Evolutionary conservation across 2,329 filamentous ascomycete genomes (phyloP), one percentile per base, ranked within the genome.

Genomic region (Iodosphaeria phyllophila): DNA sequence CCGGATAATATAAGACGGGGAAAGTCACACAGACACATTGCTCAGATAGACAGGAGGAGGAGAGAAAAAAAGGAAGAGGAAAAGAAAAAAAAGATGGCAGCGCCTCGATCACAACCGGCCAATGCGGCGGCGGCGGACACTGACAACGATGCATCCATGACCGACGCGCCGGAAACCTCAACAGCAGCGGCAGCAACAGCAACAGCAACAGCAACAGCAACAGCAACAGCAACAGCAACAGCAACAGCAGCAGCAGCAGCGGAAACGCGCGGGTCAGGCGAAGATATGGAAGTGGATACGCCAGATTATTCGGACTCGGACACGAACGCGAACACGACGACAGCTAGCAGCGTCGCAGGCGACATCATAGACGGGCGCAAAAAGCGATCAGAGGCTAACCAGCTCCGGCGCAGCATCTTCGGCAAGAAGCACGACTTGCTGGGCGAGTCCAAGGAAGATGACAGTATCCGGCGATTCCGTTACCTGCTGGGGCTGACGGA

Each of bases 371-470:
- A 95, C 55, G 83, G 82, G 16, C 74, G 84, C 26, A 91, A 77
- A 56, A 72, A 74, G 44, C 72, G 86, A 39, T 75, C 80, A 28
- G 83, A 93, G 44, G 84, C 75, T 30, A 82, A 83, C 35, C 76
- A 91, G 49, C 63, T 95, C 43, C 76, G 89, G 28, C 79, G 91
- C 47, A 92, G 74, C 48, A 80, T 93, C 32, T 76, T 93, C 40
- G 84, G 83, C 43, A 92, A 80, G 60, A 93, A 98, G 49, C 89
- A 93, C 44, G 82, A 92, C 42, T 69, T 75, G 26, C 53, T 98
- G 6, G 83, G 86, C 43, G 82, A 92, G 45, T 92, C 79, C 24
- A 95, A 92, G 79, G 86, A 93, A 56, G 80, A 93, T 59, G 86
- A 95, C 43, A 91, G 82, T 1, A 80, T 95, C 43, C 72, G 86